Base-by-base conservation (phyloP, 2,329 filamentous ascomycete species). In the Aspergillus hortae region DNA sequence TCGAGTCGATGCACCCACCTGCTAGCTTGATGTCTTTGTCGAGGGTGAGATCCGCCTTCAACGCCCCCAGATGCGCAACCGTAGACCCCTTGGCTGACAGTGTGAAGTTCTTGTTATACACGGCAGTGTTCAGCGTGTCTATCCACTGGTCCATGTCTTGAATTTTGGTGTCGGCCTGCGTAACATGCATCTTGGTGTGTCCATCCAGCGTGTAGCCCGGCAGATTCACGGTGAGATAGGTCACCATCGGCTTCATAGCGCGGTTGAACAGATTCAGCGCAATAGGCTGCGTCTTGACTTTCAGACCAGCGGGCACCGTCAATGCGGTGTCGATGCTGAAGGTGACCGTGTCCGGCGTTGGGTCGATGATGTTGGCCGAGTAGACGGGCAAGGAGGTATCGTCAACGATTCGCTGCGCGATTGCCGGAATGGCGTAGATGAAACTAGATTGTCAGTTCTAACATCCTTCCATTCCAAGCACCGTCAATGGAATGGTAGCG, bases 181-280 rank as follows among this genome's bases (percentile, higher is more conserved):
- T 61, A 6, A 78, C 51, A 1, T 50, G 52, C 25, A 78, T 59
- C 1, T 65, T 53, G 0, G 74, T 77, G 15, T 53, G 51, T 1
- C 61, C 63, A 27, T 62, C 59, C 7, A 64, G 42, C 11, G 41
- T 52, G 25, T 58, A 56, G 4, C 46, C 38, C 2, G 53, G 59
- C 15, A 65, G 21, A 3, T 41, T n/a, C 1, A 62, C 48, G 1
- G 27, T 45, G 4, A 62, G 19, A 43, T 60, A 64, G 12, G 58
- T 49, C 6, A 56, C 14, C 9, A 57, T 48, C 1, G 59, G 59
- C 2, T 62, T 58, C 2, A 68, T 68, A 1, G 70, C 64, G 21
- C 69, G 67, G 61, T 76, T 76, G 59, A 76, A 77, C 1, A 79
- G 59, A 10, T 65, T 61, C 4, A 80, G 58, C 3, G 64, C 62